phyloP scores from a whole-genome alignment of 768 basidiomycete species.

The Russula emetica region DNA sequence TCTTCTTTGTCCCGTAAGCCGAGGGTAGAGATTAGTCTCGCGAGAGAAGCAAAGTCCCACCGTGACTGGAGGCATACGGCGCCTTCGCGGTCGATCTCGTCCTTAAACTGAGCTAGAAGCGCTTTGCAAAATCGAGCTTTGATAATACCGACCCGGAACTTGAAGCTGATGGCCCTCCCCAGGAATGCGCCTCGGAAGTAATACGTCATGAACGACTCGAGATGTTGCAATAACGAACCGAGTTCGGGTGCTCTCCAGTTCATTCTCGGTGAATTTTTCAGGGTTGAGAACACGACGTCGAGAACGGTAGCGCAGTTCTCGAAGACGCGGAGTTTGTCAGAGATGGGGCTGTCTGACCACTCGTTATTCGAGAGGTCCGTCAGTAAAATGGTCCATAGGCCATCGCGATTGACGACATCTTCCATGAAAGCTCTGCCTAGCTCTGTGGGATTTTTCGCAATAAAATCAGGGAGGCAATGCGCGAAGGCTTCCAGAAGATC shows the following conservation, averaged over 20 bases:
- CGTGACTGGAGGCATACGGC: conserved; percentile 1
- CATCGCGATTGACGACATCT: background rate
- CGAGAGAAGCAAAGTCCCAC: conserved; percentile 17
- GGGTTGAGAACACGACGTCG: background rate
- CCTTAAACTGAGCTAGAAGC: background rate
- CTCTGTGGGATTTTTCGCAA: background rate
- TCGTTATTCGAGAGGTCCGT: conserved; percentile 3
- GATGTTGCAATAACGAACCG: conserved; percentile 1
- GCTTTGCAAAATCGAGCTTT: conserved; percentile 3
- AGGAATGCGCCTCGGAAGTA: conserved; percentile 10
- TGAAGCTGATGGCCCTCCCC: background rate
- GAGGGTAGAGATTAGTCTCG: conserved; percentile 4
- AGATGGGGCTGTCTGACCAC: conserved; percentile 3
- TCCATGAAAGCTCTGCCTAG: background rate
- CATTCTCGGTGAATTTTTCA: conserved; percentile 5
- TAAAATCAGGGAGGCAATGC: conserved; percentile 4
- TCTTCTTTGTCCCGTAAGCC: background rate
- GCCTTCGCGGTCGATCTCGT: background rate
- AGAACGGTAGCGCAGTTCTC: conserved; percentile 7
- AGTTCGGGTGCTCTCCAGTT: conserved; percentile 19
- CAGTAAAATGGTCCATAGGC: conserved; percentile 11
- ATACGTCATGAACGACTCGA: conserved; percentile 4
- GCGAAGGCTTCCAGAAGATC: conserved; percentile 11
- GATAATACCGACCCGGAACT: conserved; percentile 1
- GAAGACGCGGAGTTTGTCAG: conserved; percentile 4